Percentiles rank a stretch among this genome's conserved stretches.
These are phyloP conservation scores for Huntiella moniliformis DNA, from an alignment of 2,329 filamentous ascomycete genomes.

Conservation along the genomic window DNA sequence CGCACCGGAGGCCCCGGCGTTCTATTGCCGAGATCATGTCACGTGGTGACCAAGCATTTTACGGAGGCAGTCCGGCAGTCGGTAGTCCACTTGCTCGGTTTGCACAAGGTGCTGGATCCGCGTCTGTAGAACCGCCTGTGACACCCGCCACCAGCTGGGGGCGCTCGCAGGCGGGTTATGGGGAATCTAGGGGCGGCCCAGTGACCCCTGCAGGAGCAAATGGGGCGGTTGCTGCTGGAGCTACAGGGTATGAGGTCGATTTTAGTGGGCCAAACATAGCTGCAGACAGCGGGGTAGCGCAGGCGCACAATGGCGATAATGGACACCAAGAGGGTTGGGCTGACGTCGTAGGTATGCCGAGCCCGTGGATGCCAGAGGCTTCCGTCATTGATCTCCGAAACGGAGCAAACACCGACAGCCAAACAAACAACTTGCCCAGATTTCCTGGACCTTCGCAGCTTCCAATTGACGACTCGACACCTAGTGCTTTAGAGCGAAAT, in stretches of 20 bases:
- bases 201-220: too few relatives aligned
- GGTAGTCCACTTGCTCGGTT: background rate
- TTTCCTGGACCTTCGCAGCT: slow-evolving; percentile 11
- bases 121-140: slow-evolving; percentile 5
- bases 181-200: too few relatives aligned
- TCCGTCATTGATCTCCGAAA: too few relatives aligned
- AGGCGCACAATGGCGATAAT: background rate
- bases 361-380: slow-evolving; percentile 11
- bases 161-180: background rate
- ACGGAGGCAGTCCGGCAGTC: background rate
- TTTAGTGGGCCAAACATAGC: background rate
- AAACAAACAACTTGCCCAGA: background rate
- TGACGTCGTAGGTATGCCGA: background rate
- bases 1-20: background rate
- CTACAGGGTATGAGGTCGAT: background rate
- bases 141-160: slow-evolving; percentile 8
- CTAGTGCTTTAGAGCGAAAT: slow-evolving; percentile 5
- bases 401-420: too few relatives aligned
- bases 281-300: background rate
- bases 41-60: background rate
- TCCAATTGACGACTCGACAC: slow-evolving; percentile 7
- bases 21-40: background rate
- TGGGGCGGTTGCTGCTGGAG: too few relatives aligned
- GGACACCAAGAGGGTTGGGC: too few relatives aligned
- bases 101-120: too few relatives aligned